Evolutionary conservation across 23 red algal species (phyloP).

Genomic region (Gracilaria vermiculophylla): DNA sequence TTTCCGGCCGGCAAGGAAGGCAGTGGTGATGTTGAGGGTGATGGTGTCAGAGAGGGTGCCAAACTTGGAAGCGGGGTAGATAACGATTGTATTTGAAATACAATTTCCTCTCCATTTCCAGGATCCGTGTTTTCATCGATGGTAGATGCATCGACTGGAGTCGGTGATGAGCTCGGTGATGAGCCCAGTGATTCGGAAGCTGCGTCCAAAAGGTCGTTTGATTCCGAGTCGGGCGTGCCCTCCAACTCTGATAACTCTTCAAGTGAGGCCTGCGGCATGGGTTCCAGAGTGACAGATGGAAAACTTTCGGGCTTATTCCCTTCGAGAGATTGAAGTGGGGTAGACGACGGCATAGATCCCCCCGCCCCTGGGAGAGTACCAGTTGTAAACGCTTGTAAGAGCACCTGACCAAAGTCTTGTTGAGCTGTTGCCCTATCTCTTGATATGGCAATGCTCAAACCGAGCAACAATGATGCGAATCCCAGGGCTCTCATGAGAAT

Average conservation of each 20-base stretch:
- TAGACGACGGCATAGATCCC: neutral
- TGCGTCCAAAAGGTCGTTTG: neutral
- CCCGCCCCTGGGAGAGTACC: neutral
- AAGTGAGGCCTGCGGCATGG: neutral
- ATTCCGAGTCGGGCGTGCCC: neutral
- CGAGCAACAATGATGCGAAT: neutral
- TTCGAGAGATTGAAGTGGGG: neutral
- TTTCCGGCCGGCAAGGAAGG: neutral
- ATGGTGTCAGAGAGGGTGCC: neutral
- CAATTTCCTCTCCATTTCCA: neutral
- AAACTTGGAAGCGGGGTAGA: neutral
- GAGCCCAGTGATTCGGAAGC: neutral
- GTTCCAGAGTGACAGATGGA: neutral
- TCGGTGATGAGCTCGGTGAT: neutral
- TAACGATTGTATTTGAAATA: neutral
- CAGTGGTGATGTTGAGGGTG: neutral
- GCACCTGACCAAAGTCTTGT: slow-evolving; percentile 29
- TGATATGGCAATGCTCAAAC: neutral
- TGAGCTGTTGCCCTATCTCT: neutral
- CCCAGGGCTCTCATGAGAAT: neutral
- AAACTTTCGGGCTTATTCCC: neutral
- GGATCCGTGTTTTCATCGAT: neutral
- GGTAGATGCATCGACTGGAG: neutral
- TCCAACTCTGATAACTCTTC: neutral
- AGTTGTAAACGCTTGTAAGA: slow-evolving; percentile 33